Conservation (phyloP, 306 rosid species). For the Corylus avellana region DNA sequence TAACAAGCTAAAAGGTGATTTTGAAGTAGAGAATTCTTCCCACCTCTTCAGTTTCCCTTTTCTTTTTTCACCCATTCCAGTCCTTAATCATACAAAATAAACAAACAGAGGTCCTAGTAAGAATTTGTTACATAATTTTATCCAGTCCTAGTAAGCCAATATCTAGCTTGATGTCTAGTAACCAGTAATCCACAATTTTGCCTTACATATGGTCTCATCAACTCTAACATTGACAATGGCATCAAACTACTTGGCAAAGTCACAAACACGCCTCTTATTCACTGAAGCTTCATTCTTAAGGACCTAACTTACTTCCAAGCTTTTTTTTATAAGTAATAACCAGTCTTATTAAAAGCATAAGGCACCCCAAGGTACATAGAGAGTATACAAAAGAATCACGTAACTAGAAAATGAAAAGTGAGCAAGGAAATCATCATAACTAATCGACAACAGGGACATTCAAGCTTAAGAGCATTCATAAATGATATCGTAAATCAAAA, state of each 20-base stretch:
- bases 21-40: background rate
- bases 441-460: no score
- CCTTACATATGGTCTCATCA: background rate
- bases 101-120: background rate
- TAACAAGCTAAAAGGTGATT: background rate
- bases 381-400: no score
- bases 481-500: background rate
- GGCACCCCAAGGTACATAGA: no score
- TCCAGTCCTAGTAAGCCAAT: background rate
- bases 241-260: background rate
- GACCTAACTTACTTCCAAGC: background rate
- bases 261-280: background rate
- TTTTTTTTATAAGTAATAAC: no score
- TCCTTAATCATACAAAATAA: background rate
- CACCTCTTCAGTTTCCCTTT: background rate
- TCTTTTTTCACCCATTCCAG: background rate
- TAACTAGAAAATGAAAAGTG: no score
- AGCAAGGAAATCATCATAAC: no score
- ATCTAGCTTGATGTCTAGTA: background rate
- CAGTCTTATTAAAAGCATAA: no score
- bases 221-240: background rate
- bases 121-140: background rate
- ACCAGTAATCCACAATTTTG: background rate
- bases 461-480: background rate
- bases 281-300: background rate